Evolutionary conservation across 768 basidiomycete genomes (phyloP), one percentile per base, ranked within the genome.

Genomic region (Mycena leptocephala): DNA sequence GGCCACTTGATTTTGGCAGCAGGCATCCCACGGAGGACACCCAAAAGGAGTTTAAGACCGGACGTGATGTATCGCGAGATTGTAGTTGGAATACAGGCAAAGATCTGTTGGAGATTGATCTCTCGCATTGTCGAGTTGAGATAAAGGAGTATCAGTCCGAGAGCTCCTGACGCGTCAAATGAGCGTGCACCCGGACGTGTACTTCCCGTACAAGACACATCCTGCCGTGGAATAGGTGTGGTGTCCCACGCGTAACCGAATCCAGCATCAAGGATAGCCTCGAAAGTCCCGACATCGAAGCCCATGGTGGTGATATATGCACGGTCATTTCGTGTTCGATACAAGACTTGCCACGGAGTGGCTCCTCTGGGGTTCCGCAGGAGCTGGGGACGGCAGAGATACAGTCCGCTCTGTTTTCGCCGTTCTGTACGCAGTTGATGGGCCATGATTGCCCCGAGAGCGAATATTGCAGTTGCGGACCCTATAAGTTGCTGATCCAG

Each of bases 291-390:
- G n/a, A n/a, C n/a, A n/a, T n/a, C n/a, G n/a, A n/a, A n/a, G n/a
- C n/a, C n/a, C n/a, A n/a, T n/a, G n/a, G n/a, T n/a, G n/a, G n/a
- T n/a, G n/a, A n/a, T n/a, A n/a, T n/a, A n/a, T n/a, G n/a, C n/a
- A n/a, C n/a, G n/a, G n/a, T n/a, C n/a, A 53, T 79, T 71, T 5
- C 61, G 77, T 35, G 78, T 81, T 1, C 69, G 35, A 53, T 81
- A 82, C 1, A 84, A 70, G 0, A 37, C 28, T 55, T 81, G 81
- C 84, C 84, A 86, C 0, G 82, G 79, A 22, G 82, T 84, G 37
- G 75, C 37, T 0, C 33, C 14, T 9, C 75, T 58, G 20, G 83
- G 83, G 61, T 80, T 70, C 0, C 77, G 82, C 7, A 81, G 76
- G 14, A 83, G 67, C 55, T 81, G 66, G 1, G 78, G 62, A n/a